Conservation (phyloP, 345 rosid genomes). For the Dovyalis caffra region DNA sequence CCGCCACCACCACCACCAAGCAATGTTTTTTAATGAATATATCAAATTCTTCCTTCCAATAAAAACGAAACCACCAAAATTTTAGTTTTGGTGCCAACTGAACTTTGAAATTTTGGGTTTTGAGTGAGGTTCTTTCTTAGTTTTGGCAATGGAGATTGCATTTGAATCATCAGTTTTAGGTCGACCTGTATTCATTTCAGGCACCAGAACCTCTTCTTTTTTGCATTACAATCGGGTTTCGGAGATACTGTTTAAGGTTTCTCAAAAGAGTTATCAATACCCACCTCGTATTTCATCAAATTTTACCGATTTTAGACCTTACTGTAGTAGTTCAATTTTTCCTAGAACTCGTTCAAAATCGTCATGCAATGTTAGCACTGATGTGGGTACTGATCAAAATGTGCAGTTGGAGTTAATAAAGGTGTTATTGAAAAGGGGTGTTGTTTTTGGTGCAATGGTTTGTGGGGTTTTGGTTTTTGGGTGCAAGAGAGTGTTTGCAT, state of each 20-base stretch:
- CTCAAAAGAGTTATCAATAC: conserved; percentile 23
- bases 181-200: conserved; percentile 35
- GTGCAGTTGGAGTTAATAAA: conserved; percentile 36
- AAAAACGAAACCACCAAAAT: too few species aligned
- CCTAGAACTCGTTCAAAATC: conserved; percentile 19
- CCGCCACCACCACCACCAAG: neutral
- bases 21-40: neutral
- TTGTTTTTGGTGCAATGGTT: conserved; percentile 58
- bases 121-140: neutral
- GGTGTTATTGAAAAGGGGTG: conserved; percentile 45
- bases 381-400: conserved; percentile 21
- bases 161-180: conserved; percentile 48
- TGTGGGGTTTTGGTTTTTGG: conserved; percentile 60
- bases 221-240: conserved; percentile 33
- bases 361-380: conserved; percentile 23
- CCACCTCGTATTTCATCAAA: conserved; percentile 25
- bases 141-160: conserved; percentile 37
- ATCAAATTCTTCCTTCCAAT: neutral
- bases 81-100: too few species aligned
- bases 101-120: neutral
- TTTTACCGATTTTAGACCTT: conserved; percentile 11
- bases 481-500: conserved; percentile 61
- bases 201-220: conserved; percentile 26
- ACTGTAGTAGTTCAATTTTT: conserved; percentile 20
- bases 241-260: conserved; percentile 30